phyloP scores from a whole-genome alignment of 2,329 filamentous ascomycete genomes.

The Keithomyces neogunnii region DNA sequence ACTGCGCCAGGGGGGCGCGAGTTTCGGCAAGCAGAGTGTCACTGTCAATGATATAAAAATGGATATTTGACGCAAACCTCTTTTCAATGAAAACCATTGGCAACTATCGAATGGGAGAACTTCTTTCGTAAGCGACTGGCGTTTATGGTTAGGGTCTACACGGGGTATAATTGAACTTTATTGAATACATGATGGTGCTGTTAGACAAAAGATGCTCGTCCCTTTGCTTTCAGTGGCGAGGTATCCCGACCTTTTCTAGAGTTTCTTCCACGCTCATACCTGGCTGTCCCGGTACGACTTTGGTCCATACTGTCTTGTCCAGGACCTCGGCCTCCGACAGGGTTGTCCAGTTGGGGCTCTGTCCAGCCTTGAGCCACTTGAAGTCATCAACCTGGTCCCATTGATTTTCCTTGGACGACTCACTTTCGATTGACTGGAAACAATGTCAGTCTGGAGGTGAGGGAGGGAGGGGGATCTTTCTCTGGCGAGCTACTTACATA shows the following conservation, averaged over 20 bases:
- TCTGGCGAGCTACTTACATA: conserved; percentile 50
- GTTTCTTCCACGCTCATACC: conserved; percentile 58
- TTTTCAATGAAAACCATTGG: not conserved
- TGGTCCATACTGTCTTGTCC: conserved; percentile 57
- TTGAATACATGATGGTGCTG: not conserved
- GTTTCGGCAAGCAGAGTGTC: conserved; percentile 21
- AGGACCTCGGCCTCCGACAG: conserved; percentile 54
- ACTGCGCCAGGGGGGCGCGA: conserved; percentile 39
- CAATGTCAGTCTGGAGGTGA: not conserved
- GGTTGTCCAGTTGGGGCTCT: conserved; percentile 81
- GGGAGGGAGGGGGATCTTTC: not conserved
- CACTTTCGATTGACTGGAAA: conserved; percentile 18
- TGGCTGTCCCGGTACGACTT: conserved; percentile 55
- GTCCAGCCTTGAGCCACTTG: conserved; percentile 84
- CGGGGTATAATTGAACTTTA: not conserved
- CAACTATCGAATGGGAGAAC: not conserved
- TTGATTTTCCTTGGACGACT: conserved; percentile 46
- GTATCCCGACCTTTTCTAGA: conserved; percentile 42
- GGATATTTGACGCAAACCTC: conserved; percentile 24
- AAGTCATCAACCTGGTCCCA: conserved; percentile 96
- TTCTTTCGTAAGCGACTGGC: conserved; percentile 7
- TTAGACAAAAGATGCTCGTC: not conserved
- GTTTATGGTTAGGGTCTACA: conserved; percentile 6
- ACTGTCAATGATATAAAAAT: conserved; percentile 26
- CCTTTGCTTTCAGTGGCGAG: conserved; percentile 1